Base-by-base conservation (phyloP, 306 rosid genomes). In the Cajanus cajan region DNA sequence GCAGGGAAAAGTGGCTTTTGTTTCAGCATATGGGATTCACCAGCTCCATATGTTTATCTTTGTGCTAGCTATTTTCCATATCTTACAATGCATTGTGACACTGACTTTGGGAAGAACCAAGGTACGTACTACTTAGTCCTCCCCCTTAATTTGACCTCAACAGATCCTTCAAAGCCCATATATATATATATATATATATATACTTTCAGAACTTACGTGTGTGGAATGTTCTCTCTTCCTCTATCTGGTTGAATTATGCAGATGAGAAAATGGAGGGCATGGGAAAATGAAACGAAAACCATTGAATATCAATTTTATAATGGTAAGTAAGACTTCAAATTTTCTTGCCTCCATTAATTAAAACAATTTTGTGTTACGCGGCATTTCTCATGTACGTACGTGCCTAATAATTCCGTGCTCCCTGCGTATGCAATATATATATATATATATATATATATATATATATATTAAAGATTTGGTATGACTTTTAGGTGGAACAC, bases 11-110 rank as follows among this genome's bases (percentile, higher is more conserved):
- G 76, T 84, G 43, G 87, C 87, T 43, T 70, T 84, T 13, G 82
- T 95, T 61, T 86, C 98, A 4, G 90, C 94, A n/a, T 92, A 95
- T 80, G 98, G 88, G 28, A 88, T 92, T 83, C 98, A 95, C 78
- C 89, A 95, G 87, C 97, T 95, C 55, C 98, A 95, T 55, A 48
- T 92, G 5, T 95, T 95, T 87, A 95, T 95, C 71, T 92, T 95
- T 77, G 85, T 82, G 44, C 68, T 95, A 4, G 99, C 97, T 10
- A 7, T 82, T 51, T 85, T 82, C 82, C 98, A 95, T 68, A 79
- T 95, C 10, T 79, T 92, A 3, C 90, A 88, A 14, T 95, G 98
- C 88, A 85, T 90, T 21, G 18, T 58, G 54, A 94, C 95, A 24
- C 48, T 89, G 66, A 70, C 68, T 78, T 77, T 94, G 54, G 97